Evolutionary conservation across 164 flowering plant species (phyloP).

Genomic region (Amborella trichopoda): DNA sequence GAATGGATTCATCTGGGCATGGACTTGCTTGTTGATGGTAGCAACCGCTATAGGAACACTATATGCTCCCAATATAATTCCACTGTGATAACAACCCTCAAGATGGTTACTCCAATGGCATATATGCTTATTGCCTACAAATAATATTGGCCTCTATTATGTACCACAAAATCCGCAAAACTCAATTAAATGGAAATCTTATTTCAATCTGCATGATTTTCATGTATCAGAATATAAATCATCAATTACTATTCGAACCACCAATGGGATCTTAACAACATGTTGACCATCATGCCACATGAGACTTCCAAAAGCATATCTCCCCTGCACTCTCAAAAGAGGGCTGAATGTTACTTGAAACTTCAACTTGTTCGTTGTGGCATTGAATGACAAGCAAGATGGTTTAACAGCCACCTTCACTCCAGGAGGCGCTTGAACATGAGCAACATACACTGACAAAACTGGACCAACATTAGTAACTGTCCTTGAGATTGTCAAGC

Average conservation of each 20-base stretch:
- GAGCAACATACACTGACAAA: constrained; percentile 25
- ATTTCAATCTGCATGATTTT: no score
- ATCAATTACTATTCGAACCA: constrained; percentile 23
- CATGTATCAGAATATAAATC: constrained; percentile 15
- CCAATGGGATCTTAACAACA: constrained; percentile 36
- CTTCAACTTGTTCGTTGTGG: constrained; percentile 20
- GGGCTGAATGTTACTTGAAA: constrained; percentile 26
- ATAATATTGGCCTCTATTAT: no score
- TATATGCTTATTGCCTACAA: no score
- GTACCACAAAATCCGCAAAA: no score
- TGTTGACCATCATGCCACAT: constrained; percentile 38
- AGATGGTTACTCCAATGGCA: no score
- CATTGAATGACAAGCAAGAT: constrained; percentile 26
- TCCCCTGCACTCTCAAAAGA: constrained; percentile 19
- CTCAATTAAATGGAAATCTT: no score
- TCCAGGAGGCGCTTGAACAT: constrained; percentile 35
- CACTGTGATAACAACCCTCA: no score
- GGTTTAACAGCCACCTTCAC: constrained; percentile 32
- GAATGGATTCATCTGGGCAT: no score
- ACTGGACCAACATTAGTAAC: constrained; percentile 52
- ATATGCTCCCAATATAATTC: no score
- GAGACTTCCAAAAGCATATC: constrained; percentile 43
- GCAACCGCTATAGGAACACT: no score
- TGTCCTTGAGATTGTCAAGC: constrained; percentile 25
- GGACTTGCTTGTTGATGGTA: no score